phyloP scores from a whole-genome alignment of 805 yeast genomes.

The Ogataea methylovora region DNA sequence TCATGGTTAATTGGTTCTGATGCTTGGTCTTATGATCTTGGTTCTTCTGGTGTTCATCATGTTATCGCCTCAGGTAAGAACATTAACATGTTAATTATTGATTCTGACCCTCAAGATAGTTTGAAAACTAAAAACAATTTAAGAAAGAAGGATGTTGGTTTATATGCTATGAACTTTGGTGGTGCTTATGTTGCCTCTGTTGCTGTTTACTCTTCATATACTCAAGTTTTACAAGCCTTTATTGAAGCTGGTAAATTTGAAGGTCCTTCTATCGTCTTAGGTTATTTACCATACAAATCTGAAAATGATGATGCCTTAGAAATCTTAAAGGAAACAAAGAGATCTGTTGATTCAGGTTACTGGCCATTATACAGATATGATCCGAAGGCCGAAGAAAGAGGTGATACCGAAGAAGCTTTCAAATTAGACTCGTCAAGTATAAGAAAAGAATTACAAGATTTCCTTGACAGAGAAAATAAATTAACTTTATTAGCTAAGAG shows the following conservation, averaged over 20 bases:
- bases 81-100: conserved; percentile 79
- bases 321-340: conserved; percentile 78
- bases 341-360: conserved; percentile 87
- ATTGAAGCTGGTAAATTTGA: conserved; percentile 82
- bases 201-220: conserved; percentile 88
- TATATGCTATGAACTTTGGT: conserved; percentile 92
- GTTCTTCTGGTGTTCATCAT: conserved; percentile 85
- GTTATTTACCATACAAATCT: conserved; percentile 70
- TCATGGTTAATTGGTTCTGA: conserved; percentile 92
- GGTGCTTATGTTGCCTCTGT: conserved; percentile 88
- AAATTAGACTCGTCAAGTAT: conserved; percentile 79
- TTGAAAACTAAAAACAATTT: conserved; percentile 29
- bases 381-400: conserved; percentile 45
- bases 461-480: conserved; percentile 85
- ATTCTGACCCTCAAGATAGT: conserved; percentile 63
- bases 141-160: conserved; percentile 86
- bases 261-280: conserved; percentile 89
- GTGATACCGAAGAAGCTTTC: conserved; percentile 44
- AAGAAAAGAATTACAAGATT: conserved; percentile 66
- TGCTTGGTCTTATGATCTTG: conserved; percentile 91
- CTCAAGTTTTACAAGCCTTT: conserved; percentile 84
- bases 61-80: conserved; percentile 69
- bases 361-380: conserved; percentile 92
- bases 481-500: conserved; percentile 66
- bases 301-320: conserved; percentile 65